Base-by-base conservation (phyloP, 202 grass and related monocot genomes). In the Schoenoplectus tabernaemontani region DNA sequence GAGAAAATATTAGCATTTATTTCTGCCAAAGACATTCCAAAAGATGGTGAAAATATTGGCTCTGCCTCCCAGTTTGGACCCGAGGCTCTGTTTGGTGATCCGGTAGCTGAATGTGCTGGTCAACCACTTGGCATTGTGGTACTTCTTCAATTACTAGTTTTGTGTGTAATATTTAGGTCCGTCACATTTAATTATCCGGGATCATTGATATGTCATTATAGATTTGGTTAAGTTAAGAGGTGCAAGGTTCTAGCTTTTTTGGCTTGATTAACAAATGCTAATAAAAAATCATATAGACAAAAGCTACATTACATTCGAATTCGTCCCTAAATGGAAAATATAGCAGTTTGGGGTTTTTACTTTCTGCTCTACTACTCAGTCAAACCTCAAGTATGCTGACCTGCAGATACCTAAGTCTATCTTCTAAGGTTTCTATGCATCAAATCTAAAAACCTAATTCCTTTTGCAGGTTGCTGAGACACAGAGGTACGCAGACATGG, bases 51-150 rank as follows among this genome's bases (percentile, higher is more conserved):
- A 87, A 96, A 96, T 86, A 39, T 96, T 65, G 90, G 90, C 66
- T 36, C 56, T 32, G 72, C 0, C 4, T 78, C 17, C 44, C n/a
- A 33, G 9, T 81, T 78, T 69, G 90, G 90, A 10, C 68, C 85
- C 23, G 85, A 87, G 56, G 1, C 62, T 28, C 76, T 96, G 54
- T 93, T 96, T 84, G 82, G 65, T 53, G 61, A 80, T 77, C 77
- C 86, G 17, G 9, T 90, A 34, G 46, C 90, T 30, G 88, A 97
- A 82, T 93, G 34, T 74, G 86, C 88, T 48, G 93, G 93, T 32
- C 88, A 93, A 87, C 76, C 88, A 44, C 81, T 96, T 58, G 88
- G 88, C 26, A 48, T 96, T n/a, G 88, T 92, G 86, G 93, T 96
- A 96, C 3, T 28, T 44, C 4, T 46, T 22, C 81, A 68, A 19